Evolutionary conservation across 73 alveolate species (phyloP).

Genomic region (Paramecium tetraurelia): DNA sequence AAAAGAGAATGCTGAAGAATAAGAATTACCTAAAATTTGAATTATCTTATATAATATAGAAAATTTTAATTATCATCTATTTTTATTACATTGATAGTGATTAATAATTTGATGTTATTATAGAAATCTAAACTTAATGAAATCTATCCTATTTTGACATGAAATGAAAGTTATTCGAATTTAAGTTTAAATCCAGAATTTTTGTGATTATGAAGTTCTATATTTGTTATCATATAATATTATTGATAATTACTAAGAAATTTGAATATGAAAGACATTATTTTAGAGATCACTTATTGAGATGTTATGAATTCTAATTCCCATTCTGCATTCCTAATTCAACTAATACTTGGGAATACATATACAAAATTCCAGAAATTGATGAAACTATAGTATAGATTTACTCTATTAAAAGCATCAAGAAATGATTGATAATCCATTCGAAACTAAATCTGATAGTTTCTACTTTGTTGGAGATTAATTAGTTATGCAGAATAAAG

Average conservation of each 20-base stretch:
- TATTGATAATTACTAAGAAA: too few relatives aligned
- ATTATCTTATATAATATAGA: too few relatives aligned
- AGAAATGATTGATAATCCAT: slow-evolving; percentile 67
- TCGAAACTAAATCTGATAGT: slow-evolving; percentile 77
- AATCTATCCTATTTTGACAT: not conserved
- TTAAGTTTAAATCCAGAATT: too few relatives aligned
- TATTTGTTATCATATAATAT: too few relatives aligned
- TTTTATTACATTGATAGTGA: too few relatives aligned
- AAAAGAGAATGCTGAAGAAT: not conserved
- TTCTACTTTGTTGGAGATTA: slow-evolving; percentile 74
- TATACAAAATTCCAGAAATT: slow-evolving; percentile 85
- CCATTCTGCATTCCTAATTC: slow-evolving; percentile 96
- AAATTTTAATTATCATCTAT: too few relatives aligned
- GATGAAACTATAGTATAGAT: slow-evolving; percentile 54
- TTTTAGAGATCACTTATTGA: slow-evolving; percentile 79
- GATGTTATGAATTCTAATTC: slow-evolving; percentile 85
- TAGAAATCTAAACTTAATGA: not conserved
- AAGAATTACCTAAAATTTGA: not conserved
- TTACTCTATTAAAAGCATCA: not conserved
- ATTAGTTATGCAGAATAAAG: slow-evolving; percentile 74
- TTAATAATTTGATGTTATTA: not conserved
- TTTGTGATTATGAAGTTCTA: too few relatives aligned
- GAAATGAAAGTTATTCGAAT: too few relatives aligned
- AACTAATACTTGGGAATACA: slow-evolving; percentile 94
- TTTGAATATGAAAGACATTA: slow-evolving; percentile 96